Conservation (phyloP, 306 rosid genomes). For the Hylodesmum podocarpum region DNA sequence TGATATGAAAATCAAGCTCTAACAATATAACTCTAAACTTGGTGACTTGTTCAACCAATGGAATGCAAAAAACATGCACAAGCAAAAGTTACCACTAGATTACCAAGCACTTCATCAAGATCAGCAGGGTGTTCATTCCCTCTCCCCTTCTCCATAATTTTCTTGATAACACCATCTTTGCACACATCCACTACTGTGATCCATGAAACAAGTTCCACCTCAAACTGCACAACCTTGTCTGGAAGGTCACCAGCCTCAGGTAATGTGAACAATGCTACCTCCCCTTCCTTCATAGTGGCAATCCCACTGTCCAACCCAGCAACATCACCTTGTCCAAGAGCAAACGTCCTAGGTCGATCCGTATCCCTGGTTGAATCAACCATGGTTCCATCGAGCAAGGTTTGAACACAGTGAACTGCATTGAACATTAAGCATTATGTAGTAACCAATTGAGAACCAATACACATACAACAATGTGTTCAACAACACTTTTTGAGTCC, state of each 20-base stretch:
- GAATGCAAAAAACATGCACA: neutral
- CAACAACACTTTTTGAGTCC: too few relatives aligned
- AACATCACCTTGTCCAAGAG: conserved; percentile 50
- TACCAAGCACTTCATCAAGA: conserved; percentile 75
- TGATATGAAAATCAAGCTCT: neutral
- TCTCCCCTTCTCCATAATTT: conserved; percentile 50
- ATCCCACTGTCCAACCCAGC: conserved; percentile 58
- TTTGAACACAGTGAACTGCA: conserved; percentile 63
- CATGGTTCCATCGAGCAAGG: conserved; percentile 49
- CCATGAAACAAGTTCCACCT: conserved; percentile 73
- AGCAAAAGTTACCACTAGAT: neutral
- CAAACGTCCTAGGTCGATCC: conserved; percentile 38
- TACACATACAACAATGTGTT: too few relatives aligned
- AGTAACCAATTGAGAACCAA: too few relatives aligned
- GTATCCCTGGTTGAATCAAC: conserved; percentile 55
- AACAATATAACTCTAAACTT: conserved; percentile 2
- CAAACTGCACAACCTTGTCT: conserved; percentile 40
- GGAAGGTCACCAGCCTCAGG: conserved; percentile 30
- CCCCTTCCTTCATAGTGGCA: conserved; percentile 62
- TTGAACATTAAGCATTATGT: neutral
- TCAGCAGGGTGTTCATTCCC: conserved; percentile 49
- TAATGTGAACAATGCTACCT: conserved; percentile 58
- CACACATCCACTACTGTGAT: conserved; percentile 50
- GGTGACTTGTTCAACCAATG: conserved; percentile 9
- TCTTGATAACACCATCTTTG: conserved; percentile 73